Conservation (phyloP, 1,284 basidiomycete genomes). For the Trichosporon sp. region DNA sequence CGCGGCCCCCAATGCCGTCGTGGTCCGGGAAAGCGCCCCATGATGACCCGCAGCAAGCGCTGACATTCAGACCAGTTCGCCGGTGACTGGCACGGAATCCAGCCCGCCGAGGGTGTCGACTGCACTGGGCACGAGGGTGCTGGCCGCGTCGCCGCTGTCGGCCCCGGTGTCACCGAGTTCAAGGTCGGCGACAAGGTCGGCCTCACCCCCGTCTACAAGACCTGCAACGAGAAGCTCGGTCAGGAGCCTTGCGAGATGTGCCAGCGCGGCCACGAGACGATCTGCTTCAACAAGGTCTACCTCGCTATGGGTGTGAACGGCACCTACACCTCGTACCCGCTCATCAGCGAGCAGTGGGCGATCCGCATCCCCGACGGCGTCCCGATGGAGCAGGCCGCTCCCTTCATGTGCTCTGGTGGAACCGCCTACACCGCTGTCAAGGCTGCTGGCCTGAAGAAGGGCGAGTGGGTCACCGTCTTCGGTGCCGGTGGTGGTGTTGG, state of each 20-base stretch:
- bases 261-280: conserved; percentile 17
- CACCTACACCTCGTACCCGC: conserved; percentile 21
- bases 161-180: conserved; percentile 17
- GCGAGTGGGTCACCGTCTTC: conserved; percentile 13
- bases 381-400: conserved; percentile 18
- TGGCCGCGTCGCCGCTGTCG: conserved; percentile 17
- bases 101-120: conserved; percentile 10
- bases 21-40: background rate
- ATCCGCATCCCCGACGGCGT: conserved; percentile 18
- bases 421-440: conserved; percentile 23
- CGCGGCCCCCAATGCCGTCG: background rate
- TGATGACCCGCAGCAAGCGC: background rate
- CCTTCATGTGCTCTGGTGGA: conserved; percentile 24
- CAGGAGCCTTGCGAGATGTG: conserved; percentile 19
- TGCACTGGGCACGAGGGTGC: conserved; percentile 24
- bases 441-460: conserved; percentile 16
- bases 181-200: conserved; percentile 20
- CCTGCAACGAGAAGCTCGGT: conserved; percentile 11
- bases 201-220: conserved; percentile 16
- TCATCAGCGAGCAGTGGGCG: conserved; percentile 16
- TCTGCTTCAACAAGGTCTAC: conserved; percentile 16
- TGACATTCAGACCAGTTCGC: conserved; percentile 15
- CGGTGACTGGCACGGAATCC: conserved; percentile 19
- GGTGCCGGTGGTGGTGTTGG: conserved; percentile 22
- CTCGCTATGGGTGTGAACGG: conserved; percentile 16